A percentile compares a stretch with the other conserved stretches of the same genome.
Evolutionary conservation across 2,329 filamentous ascomycete genomes (phyloP).

Genomic region (Sclerotinia minor): DNA sequence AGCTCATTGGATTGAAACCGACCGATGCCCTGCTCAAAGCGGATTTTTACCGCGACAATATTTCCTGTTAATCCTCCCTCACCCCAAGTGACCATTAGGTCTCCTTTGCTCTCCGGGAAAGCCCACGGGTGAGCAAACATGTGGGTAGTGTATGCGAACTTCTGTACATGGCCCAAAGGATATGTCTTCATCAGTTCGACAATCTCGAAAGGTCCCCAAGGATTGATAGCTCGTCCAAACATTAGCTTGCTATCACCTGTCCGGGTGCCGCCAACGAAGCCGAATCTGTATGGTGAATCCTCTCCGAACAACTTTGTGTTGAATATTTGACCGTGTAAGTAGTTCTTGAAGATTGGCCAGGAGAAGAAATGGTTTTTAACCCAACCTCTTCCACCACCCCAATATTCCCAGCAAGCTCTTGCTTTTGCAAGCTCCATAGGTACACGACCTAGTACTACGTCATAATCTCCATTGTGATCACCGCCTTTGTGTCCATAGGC

Average conservation of each 20-base stretch:
- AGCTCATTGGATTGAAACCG: conserved; percentile 15
- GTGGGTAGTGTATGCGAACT: conserved; percentile 28
- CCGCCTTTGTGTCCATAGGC: conserved; percentile 29
- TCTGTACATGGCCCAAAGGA: conserved; percentile 18
- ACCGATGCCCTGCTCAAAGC: conserved; percentile 24
- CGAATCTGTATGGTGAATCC: conserved; percentile 24
- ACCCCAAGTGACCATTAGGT: conserved; percentile 33
- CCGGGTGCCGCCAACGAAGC: conserved; percentile 30
- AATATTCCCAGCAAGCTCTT: conserved; percentile 27
- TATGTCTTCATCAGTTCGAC: conserved; percentile 23
- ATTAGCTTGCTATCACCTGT: conserved; percentile 29
- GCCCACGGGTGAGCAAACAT: conserved; percentile 36
- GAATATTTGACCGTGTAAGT: conserved; percentile 33
- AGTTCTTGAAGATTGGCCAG: conserved; percentile 25
- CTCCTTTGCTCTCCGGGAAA: conserved; percentile 26
- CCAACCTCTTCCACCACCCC: conserved; percentile 26
- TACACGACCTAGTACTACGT: conserved; percentile 29
- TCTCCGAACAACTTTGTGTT: conserved; percentile 31
- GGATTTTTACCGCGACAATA: conserved; percentile 29
- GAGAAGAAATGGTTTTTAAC: conserved; percentile 13
- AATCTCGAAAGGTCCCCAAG: conserved; percentile 31
- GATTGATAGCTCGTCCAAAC: conserved; percentile 29
- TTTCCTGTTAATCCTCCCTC: conserved; percentile 31
- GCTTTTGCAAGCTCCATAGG: background rate
- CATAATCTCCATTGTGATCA: conserved; percentile 28